Conservation (phyloP, 176 grass and related monocot species). For the Eragrostis curvula region DNA sequence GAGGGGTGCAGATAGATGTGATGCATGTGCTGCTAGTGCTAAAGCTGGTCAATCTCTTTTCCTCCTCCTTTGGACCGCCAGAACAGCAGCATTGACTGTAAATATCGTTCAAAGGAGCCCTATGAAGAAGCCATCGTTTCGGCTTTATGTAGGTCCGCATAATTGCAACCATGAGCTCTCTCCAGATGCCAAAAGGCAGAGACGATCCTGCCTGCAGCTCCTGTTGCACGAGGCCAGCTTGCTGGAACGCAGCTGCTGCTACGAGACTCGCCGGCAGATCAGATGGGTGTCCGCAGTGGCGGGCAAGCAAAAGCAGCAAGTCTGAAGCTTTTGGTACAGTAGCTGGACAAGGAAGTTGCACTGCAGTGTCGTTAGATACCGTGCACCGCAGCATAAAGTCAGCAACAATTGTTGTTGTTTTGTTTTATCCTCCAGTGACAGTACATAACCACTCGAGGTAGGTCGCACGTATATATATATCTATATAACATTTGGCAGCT, state of each 20-base stretch:
- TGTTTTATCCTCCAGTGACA: background rate
- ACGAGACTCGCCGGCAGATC: background rate
- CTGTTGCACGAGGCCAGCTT: background rate
- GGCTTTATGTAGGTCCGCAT: background rate
- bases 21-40: background rate
- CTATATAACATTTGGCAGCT: background rate
- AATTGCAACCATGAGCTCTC: background rate
- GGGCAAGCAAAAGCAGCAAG: background rate
- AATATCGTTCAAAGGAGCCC: background rate
- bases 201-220: background rate
- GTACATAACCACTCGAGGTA: background rate
- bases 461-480: too few relatives aligned
- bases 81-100: background rate
- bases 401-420: background rate
- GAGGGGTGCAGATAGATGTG: background rate
- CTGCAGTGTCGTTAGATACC: background rate
- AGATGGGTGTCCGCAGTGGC: background rate
- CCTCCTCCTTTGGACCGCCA: background rate
- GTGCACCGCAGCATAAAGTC: background rate
- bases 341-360: background rate
- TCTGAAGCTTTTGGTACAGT: background rate
- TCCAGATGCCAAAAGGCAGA: background rate
- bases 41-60: slow-evolving; percentile 6
- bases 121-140: slow-evolving; percentile 19
- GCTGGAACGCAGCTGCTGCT: background rate